Evolutionary conservation across 768 basidiomycete genomes (phyloP), one percentile per base, ranked within the genome.

Genomic region (Leccinum boreale): DNA sequence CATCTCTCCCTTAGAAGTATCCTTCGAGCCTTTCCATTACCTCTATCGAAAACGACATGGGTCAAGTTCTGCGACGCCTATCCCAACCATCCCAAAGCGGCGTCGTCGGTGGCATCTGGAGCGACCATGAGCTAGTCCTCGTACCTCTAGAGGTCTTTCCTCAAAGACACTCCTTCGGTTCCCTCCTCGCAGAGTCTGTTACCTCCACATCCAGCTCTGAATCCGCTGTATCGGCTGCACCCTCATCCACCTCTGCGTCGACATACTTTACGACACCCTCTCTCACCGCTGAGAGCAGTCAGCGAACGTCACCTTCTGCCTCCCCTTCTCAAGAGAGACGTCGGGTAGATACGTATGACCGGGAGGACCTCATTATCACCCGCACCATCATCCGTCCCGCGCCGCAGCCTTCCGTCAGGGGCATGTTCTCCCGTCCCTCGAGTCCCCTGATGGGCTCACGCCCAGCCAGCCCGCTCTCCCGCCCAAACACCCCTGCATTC

Each of bases 341-440:
- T 46, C 70, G 62, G 31, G 64, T 67, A 5, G 69, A 70, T 26
- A 68, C 64, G 2, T 62, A 57, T 50, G 67, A 68, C 58, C 65
- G 67, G 14, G 74, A 75, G 6, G 68, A 72, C 57, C 66, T 67
- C 59, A 60, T 65, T 47, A 65, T 74, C 33, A 73, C 73, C 36
- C 75, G 75, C 56, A 76, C 73, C 48, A 71, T 74, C 65, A 70
- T 78, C 53, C 73, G 72, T n/a, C 75, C 75, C 5, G 31, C 59
- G 14, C 56, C 73, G 2, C 69, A 64, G 46, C 60, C 72, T 11
- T 47, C 71, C 17, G 44, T 66, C 44, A 51, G 61, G 39, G 55
- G 58, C 33, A 54, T 59, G 44, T 70, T 76, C 55, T 66, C 75
- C 28, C 64, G 71, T 17, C 67, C 75, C 0, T 71, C 71, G 33